phyloP scores from a whole-genome alignment of 176 grass and related monocot genomes.

The Eremochloa ophiuroides region DNA sequence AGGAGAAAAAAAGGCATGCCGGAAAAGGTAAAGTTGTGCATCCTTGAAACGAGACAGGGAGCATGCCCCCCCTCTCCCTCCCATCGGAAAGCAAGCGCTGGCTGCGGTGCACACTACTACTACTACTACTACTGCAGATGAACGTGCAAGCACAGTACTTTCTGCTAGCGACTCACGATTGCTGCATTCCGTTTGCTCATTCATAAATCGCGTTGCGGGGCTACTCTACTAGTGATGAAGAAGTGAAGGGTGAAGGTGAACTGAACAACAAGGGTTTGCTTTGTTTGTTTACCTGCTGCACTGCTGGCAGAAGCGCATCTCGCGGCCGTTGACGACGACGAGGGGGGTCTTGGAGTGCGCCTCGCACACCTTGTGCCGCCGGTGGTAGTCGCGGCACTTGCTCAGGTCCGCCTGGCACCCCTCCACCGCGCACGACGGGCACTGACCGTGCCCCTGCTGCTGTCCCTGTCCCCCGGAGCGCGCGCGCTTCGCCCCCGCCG shows the following conservation, averaged over 20 bases:
- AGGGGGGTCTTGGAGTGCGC: slow-evolving; percentile 76
- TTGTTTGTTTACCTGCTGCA: slow-evolving; percentile 68
- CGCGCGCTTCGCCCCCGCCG: slow-evolving; percentile 28
- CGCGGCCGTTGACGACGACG: slow-evolving; percentile 61
- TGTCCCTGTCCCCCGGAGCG: background rate
- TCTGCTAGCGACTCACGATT: too few species aligned
- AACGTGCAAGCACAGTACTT: too few species aligned
- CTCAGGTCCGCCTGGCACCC: slow-evolving; percentile 82
- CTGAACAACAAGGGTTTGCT: background rate
- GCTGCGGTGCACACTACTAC: too few species aligned
- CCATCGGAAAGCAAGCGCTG: too few species aligned
- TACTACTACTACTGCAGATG: too few species aligned
- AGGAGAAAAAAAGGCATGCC: slow-evolving; percentile 7
- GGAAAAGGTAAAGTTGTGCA: slow-evolving; percentile 51
- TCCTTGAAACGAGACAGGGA: slow-evolving; percentile 41
- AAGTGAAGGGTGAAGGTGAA: too few species aligned
- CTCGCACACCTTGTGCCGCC: slow-evolving; percentile 83
- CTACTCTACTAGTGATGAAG: too few species aligned
- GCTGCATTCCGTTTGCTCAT: too few species aligned
- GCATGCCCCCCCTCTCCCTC: too few species aligned
- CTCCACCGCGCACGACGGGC: slow-evolving; percentile 70
- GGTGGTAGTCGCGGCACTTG: slow-evolving; percentile 88
- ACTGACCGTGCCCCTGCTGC: background rate
- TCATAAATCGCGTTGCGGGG: too few species aligned
- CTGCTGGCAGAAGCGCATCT: slow-evolving; percentile 97